phyloP scores from a whole-genome alignment of 129 eudicot species.

The Oenanthe sinensis region DNA sequence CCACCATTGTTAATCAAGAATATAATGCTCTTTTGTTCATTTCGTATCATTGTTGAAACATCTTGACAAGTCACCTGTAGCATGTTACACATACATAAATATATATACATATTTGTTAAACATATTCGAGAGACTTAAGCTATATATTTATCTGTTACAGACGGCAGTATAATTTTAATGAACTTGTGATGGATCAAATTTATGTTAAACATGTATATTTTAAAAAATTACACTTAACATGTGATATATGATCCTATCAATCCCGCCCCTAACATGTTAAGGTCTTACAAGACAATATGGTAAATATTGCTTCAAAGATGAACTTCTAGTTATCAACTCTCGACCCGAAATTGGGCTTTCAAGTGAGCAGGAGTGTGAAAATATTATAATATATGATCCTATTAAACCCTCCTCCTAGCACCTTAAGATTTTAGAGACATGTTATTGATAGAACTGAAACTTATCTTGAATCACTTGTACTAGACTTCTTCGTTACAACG shows the following conservation, averaged over 20 bases:
- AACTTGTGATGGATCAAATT: not conserved
- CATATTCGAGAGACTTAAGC: not conserved
- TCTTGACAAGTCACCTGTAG: constrained; percentile 12
- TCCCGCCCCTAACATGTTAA: not conserved
- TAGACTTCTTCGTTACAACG: no score
- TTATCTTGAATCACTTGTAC: no score
- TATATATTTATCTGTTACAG: not conserved
- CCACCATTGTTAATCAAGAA: constrained; percentile 12
- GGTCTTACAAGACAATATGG: not conserved
- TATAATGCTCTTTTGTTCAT: not conserved
- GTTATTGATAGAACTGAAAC: no score
- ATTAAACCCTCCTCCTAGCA: no score
- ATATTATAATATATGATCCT: no score
- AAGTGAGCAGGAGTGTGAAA: no score
- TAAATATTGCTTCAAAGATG: no score
- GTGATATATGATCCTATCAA: not conserved
- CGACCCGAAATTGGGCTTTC: no score
- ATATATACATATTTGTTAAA: not conserved
- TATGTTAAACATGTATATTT: not conserved
- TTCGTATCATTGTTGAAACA: constrained; percentile 12
- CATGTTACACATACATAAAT: not conserved
- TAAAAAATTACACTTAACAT: no score
- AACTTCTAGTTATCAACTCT: no score
- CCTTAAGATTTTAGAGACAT: not conserved
- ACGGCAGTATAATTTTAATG: not conserved